Conservation (phyloP, 768 basidiomycete species). For the Kwoniella bestiolae region DNA sequence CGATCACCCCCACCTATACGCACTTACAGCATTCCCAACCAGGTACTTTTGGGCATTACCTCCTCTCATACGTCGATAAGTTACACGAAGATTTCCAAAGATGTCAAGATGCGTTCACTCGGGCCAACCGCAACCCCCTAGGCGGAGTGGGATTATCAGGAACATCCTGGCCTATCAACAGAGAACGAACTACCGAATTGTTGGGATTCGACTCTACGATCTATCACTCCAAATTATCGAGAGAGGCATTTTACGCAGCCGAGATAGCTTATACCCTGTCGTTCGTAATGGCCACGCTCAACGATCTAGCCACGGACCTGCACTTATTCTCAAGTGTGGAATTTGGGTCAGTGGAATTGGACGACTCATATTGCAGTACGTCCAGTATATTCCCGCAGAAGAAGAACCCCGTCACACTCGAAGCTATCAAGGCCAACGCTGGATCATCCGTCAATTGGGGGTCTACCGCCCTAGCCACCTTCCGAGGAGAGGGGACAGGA, state of each 20-base stretch:
- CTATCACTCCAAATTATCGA: slow-evolving; percentile 10
- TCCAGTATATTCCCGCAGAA: slow-evolving; percentile 24
- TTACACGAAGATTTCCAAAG: slow-evolving; percentile 22
- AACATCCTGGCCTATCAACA: slow-evolving; percentile 22
- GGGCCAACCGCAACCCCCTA: slow-evolving; percentile 17
- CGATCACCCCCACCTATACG: slow-evolving; percentile 11
- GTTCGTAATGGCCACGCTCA: slow-evolving; percentile 18
- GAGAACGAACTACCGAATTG: slow-evolving; percentile 10
- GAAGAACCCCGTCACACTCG: slow-evolving; percentile 16
- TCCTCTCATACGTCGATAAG: slow-evolving; percentile 2
- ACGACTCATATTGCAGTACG: slow-evolving; percentile 18
- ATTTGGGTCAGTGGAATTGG: slow-evolving; percentile 13
- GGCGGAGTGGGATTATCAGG: slow-evolving; percentile 17
- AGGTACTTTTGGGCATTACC: slow-evolving; percentile 21
- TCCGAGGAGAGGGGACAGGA: slow-evolving; percentile 23
- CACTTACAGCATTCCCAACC: slow-evolving; percentile 22
- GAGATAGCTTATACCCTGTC: slow-evolving; percentile 16
- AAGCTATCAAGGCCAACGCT: slow-evolving; percentile 8
- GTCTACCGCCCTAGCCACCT: slow-evolving; percentile 10
- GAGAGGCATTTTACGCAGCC: slow-evolving; percentile 25
- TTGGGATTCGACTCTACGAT: slow-evolving; percentile 16
- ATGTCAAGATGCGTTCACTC: neutral
- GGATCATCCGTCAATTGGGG: slow-evolving; percentile 18
- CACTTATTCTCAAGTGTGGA: slow-evolving; percentile 12
- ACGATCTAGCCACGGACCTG: slow-evolving; percentile 19